These are phyloP conservation scores for Fusarium phyllophilum DNA, from an alignment of 2,329 filamentous ascomycete species.

Conservation along the genomic window DNA sequence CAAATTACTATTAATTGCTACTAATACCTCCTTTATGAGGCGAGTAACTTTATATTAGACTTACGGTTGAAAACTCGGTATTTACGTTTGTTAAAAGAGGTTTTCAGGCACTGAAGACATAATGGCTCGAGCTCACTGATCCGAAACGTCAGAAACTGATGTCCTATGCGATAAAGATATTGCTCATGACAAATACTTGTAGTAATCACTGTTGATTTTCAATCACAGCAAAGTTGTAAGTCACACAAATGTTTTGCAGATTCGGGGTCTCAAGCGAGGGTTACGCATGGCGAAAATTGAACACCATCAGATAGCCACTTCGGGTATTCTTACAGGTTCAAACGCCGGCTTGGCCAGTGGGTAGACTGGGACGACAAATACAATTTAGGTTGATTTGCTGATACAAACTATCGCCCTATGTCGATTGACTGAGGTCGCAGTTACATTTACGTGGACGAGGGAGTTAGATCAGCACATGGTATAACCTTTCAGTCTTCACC, in stretches of 20 bases:
- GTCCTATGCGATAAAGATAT: background rate
- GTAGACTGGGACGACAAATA: background rate
- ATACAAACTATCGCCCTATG: background rate
- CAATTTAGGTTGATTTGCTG: background rate
- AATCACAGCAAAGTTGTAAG: background rate
- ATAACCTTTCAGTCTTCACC: background rate
- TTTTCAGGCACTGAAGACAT: background rate
- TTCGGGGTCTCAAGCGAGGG: constrained; percentile 18
- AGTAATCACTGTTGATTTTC: background rate
- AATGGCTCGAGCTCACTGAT: constrained; percentile 5
- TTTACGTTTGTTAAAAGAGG: background rate
- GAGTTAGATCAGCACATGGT: background rate
- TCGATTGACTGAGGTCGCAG: background rate
- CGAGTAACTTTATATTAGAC: background rate
- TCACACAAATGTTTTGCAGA: background rate
- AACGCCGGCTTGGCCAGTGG: background rate
- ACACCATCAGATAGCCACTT: background rate
- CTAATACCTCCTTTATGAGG: background rate
- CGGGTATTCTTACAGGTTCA: background rate
- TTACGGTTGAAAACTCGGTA: background rate
- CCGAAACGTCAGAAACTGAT: constrained; percentile 1
- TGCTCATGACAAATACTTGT: background rate
- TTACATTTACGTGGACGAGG: background rate
- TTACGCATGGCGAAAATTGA: constrained; percentile 9
- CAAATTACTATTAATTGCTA: background rate